These are phyloP conservation scores for Fusarium sp. DNA, from an alignment of 2,329 filamentous ascomycete species.

Conservation along the genomic window DNA sequence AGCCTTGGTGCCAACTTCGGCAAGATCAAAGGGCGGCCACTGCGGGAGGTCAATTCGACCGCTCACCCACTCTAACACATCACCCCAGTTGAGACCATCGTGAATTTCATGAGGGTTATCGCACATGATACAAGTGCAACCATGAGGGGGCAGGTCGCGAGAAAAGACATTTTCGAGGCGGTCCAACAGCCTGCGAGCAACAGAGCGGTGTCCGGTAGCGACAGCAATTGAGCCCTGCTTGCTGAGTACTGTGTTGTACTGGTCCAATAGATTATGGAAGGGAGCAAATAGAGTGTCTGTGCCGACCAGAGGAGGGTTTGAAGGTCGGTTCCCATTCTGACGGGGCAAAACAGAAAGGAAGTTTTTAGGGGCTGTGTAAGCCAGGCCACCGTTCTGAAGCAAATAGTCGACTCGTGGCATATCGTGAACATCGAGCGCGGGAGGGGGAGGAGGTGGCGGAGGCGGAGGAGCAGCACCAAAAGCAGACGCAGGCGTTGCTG, in stretches of 20 bases:
- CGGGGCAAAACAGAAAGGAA: conserved; percentile 75
- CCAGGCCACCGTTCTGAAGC: conserved; percentile 86
- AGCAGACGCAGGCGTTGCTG: conserved; percentile 53
- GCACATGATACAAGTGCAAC: conserved; percentile 90
- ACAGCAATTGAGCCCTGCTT: conserved; percentile 93
- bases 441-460: conserved; percentile 76
- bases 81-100: conserved; percentile 89
- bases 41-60: conserved; percentile 85
- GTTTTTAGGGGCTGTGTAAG: conserved; percentile 76
- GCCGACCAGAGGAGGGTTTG: conserved; percentile 73
- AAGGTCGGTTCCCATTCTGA: conserved; percentile 66
- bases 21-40: conserved; percentile 89
- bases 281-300: conserved; percentile 83
- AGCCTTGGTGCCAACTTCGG: conserved; percentile 70
- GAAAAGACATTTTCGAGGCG: conserved; percentile 95
- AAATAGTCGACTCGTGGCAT: conserved; percentile 91
- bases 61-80: conserved; percentile 92
- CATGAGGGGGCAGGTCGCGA: conserved; percentile 86
- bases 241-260: conserved; percentile 83
- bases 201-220: conserved; percentile 92
- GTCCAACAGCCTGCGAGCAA: conserved; percentile 90
- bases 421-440: conserved; percentile 76
- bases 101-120: conserved; percentile 70
- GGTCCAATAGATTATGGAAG: conserved; percentile 84
- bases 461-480: conserved; percentile 58